A percentile compares a stretch with the other conserved stretches of the same genome.
Evolutionary conservation across 2,329 filamentous ascomycete species (phyloP).

Genomic region (Cytospora schulzeri): DNA sequence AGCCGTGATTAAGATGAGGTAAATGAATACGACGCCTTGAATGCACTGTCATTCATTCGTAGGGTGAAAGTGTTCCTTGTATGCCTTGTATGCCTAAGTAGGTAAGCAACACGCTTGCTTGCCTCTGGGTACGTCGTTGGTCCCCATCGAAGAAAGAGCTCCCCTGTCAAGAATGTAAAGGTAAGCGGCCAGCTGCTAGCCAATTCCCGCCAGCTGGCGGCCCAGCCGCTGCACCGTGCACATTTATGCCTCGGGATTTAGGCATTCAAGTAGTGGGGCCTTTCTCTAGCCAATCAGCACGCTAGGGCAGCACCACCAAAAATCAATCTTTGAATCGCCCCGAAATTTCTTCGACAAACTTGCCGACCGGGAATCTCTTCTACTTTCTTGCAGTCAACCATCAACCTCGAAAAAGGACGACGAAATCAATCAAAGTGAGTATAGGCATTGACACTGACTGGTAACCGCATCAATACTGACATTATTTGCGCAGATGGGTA

Average conservation of each 20-base stretch:
- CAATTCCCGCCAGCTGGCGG: constrained; percentile 8
- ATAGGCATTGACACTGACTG: not conserved
- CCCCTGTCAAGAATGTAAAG: not conserved
- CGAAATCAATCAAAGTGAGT: constrained; percentile 35
- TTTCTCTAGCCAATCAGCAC: constrained; percentile 23
- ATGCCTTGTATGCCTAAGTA: not conserved
- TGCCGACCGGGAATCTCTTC: constrained; percentile 3
- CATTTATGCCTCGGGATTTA: not conserved
- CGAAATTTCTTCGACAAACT: constrained; percentile 24
- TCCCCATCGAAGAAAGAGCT: not conserved
- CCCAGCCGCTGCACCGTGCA: not conserved
- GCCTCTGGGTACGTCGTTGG: not conserved
- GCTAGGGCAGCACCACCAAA: constrained; percentile 19
- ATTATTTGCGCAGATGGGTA: constrained; percentile 58
- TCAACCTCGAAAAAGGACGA: constrained; percentile 33
- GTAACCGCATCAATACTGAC: constrained; percentile 40
- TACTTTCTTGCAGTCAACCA: constrained; percentile 27
- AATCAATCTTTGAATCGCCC: constrained; percentile 27
- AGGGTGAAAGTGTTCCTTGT: not conserved
- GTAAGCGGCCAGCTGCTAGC: not conserved
- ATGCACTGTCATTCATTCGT: not conserved
- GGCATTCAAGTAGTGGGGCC: constrained; percentile 29
- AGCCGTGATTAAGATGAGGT: not conserved
- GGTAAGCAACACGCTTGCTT: not conserved
- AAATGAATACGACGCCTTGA: not conserved